Evolutionary conservation across 805 yeast species (phyloP).

Genomic region (Dipodascus geniculatus): DNA sequence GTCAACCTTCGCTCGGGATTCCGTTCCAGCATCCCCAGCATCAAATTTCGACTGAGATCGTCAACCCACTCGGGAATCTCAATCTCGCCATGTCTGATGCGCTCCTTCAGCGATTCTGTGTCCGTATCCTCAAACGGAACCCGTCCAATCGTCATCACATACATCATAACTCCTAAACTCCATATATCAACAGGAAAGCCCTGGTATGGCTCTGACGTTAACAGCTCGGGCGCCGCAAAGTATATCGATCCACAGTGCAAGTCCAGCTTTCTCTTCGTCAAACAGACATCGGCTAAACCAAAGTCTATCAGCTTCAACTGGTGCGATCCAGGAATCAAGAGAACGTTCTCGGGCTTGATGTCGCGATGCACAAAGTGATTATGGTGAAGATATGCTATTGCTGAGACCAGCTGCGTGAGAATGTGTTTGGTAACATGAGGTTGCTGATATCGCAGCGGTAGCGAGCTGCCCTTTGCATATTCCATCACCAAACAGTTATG

Average conservation of each 20-base stretch:
- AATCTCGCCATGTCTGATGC: neutral
- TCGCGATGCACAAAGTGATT: slow-evolving; percentile 76
- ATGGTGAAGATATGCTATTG: slow-evolving; percentile 61
- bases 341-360: slow-evolving; percentile 74
- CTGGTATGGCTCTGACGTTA: slow-evolving; percentile 80
- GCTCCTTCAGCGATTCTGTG: neutral
- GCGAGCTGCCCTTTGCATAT: slow-evolving; percentile 92
- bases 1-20: neutral
- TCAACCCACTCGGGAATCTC: neutral
- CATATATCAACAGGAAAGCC: slow-evolving; percentile 98
- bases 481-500: slow-evolving; percentile 96
- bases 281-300: slow-evolving; percentile 81
- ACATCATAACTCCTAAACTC: slow-evolving; percentile 95
- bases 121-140: slow-evolving; percentile 83
- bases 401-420: slow-evolving; percentile 57
- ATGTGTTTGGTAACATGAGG: slow-evolving; percentile 45
- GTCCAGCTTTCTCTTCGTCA: slow-evolving; percentile 55
- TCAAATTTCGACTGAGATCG: neutral
- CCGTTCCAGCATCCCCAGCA: neutral
- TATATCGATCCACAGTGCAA: slow-evolving; percentile 95
- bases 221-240: slow-evolving; percentile 95
- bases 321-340: slow-evolving; percentile 69
- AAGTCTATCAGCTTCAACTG: slow-evolving; percentile 93
- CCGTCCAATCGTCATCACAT: slow-evolving; percentile 90
- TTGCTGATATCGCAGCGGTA: slow-evolving; percentile 36